These are phyloP conservation scores for Aspergillus pseudoglaucus DNA, from an alignment of 2,329 filamentous ascomycete species.

Conservation along the genomic window DNA sequence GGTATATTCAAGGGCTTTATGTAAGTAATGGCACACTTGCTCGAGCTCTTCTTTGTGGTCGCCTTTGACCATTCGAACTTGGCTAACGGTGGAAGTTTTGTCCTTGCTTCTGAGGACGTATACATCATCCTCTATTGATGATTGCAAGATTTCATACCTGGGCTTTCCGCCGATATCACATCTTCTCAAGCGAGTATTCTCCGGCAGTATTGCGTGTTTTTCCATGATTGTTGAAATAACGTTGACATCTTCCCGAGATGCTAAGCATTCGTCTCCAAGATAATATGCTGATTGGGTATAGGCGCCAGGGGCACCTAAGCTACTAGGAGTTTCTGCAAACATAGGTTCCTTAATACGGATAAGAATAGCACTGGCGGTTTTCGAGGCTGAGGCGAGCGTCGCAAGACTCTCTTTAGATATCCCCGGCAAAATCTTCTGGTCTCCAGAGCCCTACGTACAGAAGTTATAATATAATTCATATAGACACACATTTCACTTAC, in stretches of 20 bases:
- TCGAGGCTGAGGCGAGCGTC: constrained; percentile 3
- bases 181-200: constrained; percentile 44
- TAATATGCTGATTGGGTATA: constrained; percentile 39
- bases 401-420: constrained; percentile 9
- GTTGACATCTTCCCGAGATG: constrained; percentile 42
- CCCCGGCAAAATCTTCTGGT: constrained; percentile 21
- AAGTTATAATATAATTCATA: background rate
- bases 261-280: constrained; percentile 18
- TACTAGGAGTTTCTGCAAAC: constrained; percentile 7
- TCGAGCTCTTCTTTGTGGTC: constrained; percentile 9
- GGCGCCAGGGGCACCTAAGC: constrained; percentile 42
- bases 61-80: constrained; percentile 4
- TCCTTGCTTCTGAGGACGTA: background rate
- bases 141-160: constrained; percentile 38
- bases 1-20: constrained; percentile 1
- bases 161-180: constrained; percentile 8
- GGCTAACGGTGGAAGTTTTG: background rate
- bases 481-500: constrained; percentile 6
- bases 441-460: constrained; percentile 18
- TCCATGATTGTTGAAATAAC: constrained; percentile 38
- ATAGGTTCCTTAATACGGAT: constrained; percentile 7
- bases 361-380: background rate
- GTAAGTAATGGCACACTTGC: constrained; percentile 1
- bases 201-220: constrained; percentile 39
- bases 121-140: constrained; percentile 4